Percentiles rank a stretch among this genome's conserved stretches.
Evolutionary conservation across 164 flowering plant genomes (phyloP).

Genomic region (Magnolia changhungtana): DNA sequence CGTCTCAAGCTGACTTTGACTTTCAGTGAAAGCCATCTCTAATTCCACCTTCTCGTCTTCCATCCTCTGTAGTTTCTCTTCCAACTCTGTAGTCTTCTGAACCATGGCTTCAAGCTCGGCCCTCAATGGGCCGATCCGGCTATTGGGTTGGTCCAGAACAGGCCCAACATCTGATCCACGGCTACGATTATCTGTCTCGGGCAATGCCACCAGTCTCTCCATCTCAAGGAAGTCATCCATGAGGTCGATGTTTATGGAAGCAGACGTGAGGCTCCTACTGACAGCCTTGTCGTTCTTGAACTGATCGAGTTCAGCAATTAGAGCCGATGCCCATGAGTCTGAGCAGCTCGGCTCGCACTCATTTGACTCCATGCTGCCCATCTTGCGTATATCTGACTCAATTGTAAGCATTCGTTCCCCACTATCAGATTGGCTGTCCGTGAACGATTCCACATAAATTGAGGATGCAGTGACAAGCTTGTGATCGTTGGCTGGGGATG

Average conservation of each 20-base stretch:
- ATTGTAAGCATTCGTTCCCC: conserved; percentile 44
- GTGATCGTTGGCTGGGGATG: conserved; percentile 37
- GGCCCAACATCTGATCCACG: conserved; percentile 18
- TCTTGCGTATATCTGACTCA: conserved; percentile 38
- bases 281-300: conserved; percentile 48
- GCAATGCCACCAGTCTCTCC: conserved; percentile 80
- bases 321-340: conserved; percentile 67
- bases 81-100: conserved; percentile 38
- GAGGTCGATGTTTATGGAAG: conserved; percentile 52
- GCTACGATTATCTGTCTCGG: conserved; percentile 32
- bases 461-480: conserved; percentile 45
- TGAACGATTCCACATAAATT: conserved; percentile 53
- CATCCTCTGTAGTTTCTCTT: conserved; percentile 36
- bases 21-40: conserved; percentile 38
- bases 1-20: conserved; percentile 29
- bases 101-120: conserved; percentile 43
- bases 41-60: conserved; percentile 48
- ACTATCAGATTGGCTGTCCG: conserved; percentile 78
- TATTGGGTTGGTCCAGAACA: conserved; percentile 16
- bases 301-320: conserved; percentile 63
- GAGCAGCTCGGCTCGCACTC: conserved; percentile 41
- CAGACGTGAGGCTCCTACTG: conserved; percentile 22
- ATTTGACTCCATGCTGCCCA: conserved; percentile 28
- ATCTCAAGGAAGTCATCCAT: conserved; percentile 98
- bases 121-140: conserved; percentile 27